Evolutionary conservation across 2,329 filamentous ascomycete genomes (phyloP).

Genomic region (Alternaria panax): DNA sequence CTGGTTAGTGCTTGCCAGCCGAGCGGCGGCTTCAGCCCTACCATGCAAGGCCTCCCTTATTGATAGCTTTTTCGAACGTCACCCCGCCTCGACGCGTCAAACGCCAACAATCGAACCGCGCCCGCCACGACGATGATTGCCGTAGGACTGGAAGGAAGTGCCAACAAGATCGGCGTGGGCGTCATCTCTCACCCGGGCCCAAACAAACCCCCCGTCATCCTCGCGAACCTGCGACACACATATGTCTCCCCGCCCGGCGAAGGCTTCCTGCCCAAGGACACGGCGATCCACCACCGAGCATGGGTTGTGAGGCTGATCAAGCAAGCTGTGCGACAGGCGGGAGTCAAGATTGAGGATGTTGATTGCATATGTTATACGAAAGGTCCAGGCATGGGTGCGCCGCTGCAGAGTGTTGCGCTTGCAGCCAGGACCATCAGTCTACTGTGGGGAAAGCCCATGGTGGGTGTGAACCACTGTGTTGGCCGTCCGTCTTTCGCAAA

Average conservation of each 20-base stretch:
- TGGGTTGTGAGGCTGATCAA: conserved; percentile 86
- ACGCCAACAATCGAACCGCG: conserved; percentile 8
- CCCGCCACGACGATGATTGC: conserved; percentile 62
- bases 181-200: conserved; percentile 78
- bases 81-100: conserved; percentile 32
- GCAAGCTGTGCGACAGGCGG: conserved; percentile 75
- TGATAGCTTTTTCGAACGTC: conserved; percentile 28
- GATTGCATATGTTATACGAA: conserved; percentile 96
- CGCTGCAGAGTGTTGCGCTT: conserved; percentile 84
- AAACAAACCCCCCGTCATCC: conserved; percentile 62
- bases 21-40: conserved; percentile 10
- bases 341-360: conserved; percentile 64
- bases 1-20: not conserved
- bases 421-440: conserved; percentile 81
- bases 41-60: conserved; percentile 23
- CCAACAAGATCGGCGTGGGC: conserved; percentile 96
- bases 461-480: conserved; percentile 97
- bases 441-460: conserved; percentile 86
- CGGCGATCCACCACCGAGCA: conserved; percentile 86
- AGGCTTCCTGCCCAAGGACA: conserved; percentile 96
- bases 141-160: conserved; percentile 86
- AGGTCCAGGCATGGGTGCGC: conserved; percentile 95
- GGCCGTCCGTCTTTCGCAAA: conserved; percentile 66
- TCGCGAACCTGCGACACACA: conserved; percentile 94
- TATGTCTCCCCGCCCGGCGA: conserved; percentile 90